phyloP scores from a whole-genome alignment of 495 filamentous ascomycete species.

The Neurospora hispaniola region DNA sequence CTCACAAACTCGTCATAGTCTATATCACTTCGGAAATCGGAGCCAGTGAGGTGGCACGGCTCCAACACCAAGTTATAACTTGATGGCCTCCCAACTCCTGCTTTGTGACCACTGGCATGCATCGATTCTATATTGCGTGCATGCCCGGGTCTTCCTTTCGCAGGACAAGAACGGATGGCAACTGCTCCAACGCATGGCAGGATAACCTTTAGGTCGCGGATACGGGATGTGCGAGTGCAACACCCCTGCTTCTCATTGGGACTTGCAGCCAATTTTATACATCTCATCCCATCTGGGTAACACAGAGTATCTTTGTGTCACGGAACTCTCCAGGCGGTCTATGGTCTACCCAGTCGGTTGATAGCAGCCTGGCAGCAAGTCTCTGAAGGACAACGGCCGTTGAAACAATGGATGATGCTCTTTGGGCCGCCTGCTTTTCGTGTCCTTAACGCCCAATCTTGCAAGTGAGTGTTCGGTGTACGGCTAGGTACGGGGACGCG shows the following conservation, averaged over 20 bases:
- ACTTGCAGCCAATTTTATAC: not conserved
- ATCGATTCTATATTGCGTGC: not conserved
- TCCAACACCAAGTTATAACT: not conserved
- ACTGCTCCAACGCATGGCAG: not conserved
- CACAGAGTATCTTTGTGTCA: not conserved
- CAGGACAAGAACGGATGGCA: not conserved
- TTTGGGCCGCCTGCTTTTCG: not conserved
- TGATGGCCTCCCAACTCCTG: not conserved
- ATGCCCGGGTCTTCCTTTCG: not conserved
- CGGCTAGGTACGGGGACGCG: not conserved
- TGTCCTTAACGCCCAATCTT: not conserved
- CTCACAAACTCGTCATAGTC: not conserved
- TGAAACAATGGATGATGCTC: not conserved
- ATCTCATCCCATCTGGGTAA: not conserved
- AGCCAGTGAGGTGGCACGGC: not conserved
- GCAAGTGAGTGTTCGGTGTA: not conserved
- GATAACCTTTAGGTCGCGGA: not conserved
- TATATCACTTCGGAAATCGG: not conserved
- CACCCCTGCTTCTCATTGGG: not conserved
- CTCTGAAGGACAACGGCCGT: conserved; percentile 2
- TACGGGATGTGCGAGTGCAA: not conserved
- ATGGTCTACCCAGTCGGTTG: not conserved
- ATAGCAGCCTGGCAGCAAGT: not conserved
- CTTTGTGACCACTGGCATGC: not conserved
- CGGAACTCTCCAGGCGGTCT: not conserved